These are phyloP conservation scores for Arachnomyces sp. DNA, from an alignment of 2,329 filamentous ascomycete genomes.

Conservation along the genomic window DNA sequence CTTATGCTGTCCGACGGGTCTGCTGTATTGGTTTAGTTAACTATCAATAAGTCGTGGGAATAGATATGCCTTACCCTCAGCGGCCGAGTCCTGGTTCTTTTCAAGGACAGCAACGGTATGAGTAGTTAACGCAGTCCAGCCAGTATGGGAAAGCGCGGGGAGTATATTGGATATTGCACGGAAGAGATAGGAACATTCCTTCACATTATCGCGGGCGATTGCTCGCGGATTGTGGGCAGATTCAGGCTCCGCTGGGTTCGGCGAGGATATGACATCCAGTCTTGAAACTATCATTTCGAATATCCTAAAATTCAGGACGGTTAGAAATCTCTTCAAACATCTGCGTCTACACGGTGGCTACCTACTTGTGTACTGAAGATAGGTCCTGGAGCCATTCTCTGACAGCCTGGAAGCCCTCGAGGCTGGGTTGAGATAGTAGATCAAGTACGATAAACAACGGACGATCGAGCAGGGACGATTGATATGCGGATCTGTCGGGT, in stretches of 20 bases:
- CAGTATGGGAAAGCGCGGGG: slow-evolving; percentile 56
- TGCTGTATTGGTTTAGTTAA: slow-evolving; percentile 2
- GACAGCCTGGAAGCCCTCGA: slow-evolving; percentile 66
- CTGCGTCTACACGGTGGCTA: slow-evolving; percentile 21
- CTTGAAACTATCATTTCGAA: slow-evolving; percentile 29
- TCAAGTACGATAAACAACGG: slow-evolving; percentile 79
- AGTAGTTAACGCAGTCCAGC: slow-evolving; percentile 62
- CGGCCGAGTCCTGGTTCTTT: slow-evolving; percentile 37
- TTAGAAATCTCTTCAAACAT: slow-evolving; percentile 4
- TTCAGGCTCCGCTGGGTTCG: slow-evolving; percentile 14
- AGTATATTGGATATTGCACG: slow-evolving; percentile 66
- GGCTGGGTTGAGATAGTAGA: slow-evolving; percentile 61
- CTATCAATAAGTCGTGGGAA: background rate
- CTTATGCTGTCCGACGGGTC: slow-evolving; percentile 22
- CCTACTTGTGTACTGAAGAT: slow-evolving; percentile 43
- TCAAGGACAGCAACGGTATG: slow-evolving; percentile 47
- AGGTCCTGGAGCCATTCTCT: slow-evolving; percentile 67
- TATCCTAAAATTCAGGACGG: slow-evolving; percentile 21
- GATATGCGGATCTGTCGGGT: slow-evolving; percentile 25
- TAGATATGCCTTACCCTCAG: slow-evolving; percentile 39
- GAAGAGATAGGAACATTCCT: slow-evolving; percentile 70
- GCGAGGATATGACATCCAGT: slow-evolving; percentile 25
- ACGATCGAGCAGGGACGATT: slow-evolving; percentile 60
- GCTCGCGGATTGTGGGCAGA: slow-evolving; percentile 38
- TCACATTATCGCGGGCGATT: slow-evolving; percentile 53